Percentiles rank a stretch among this genome's conserved stretches.
Evolutionary conservation across 345 rosid genomes (phyloP).

Genomic region (Eucalyptus caleyi): DNA sequence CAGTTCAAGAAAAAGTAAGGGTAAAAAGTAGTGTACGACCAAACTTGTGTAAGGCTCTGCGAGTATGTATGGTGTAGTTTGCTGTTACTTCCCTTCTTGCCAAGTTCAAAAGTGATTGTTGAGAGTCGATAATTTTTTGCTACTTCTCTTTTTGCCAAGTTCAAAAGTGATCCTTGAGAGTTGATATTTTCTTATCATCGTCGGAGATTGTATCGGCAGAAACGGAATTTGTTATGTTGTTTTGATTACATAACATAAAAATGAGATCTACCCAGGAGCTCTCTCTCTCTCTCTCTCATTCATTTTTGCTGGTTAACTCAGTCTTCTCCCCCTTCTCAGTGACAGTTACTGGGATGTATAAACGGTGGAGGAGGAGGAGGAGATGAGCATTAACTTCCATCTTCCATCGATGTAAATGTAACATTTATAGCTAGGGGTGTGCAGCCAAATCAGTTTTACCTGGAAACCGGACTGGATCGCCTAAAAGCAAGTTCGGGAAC

Average conservation of each 20-base stretch:
- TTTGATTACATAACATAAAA: neutral
- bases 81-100: neutral
- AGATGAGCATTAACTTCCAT: neutral
- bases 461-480: too few species aligned
- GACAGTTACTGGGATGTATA: neutral
- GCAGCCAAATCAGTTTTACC: too few species aligned
- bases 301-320: neutral
- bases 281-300: neutral
- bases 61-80: neutral
- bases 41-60: neutral
- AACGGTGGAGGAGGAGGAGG: neutral
- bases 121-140: neutral
- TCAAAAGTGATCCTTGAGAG: neutral
- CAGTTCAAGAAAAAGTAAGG: slow-evolving; percentile 38
- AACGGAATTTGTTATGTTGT: neutral
- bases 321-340: neutral
- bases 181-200: neutral
- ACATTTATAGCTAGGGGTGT: neutral
- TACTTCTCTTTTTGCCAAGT: neutral
- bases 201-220: neutral
- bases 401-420: neutral
- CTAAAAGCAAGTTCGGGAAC: too few species aligned
- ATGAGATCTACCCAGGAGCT: neutral
- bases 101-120: neutral
- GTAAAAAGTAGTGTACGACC: slow-evolving; percentile 28